Evolutionary conservation across 306 rosid genomes (phyloP).

Genomic region (Pyrus bretschneideri): DNA sequence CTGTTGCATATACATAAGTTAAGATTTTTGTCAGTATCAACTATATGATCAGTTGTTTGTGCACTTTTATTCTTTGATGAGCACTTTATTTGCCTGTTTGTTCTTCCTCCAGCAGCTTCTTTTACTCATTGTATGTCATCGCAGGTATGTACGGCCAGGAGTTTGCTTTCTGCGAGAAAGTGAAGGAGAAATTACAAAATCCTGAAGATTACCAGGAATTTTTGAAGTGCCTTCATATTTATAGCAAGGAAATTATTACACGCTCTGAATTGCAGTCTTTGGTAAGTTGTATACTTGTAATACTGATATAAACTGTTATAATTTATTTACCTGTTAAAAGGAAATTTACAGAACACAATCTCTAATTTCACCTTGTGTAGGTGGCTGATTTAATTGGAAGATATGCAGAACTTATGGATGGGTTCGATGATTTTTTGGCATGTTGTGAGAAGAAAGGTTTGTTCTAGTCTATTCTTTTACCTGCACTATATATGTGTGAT

Average conservation of each 20-base stretch:
- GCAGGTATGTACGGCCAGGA: slow-evolving; percentile 72
- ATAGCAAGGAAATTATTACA: slow-evolving; percentile 90
- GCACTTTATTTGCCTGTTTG: background rate
- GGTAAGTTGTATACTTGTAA: slow-evolving; percentile 39
- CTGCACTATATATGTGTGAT: slow-evolving; percentile 17
- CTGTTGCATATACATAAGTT: too few relatives aligned
- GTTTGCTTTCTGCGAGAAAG: slow-evolving; percentile 78
- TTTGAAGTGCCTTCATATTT: slow-evolving; percentile 92
- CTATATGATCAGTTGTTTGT: background rate
- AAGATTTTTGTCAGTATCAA: too few relatives aligned
- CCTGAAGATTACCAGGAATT: slow-evolving; percentile 88
- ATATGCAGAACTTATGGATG: slow-evolving; percentile 79
- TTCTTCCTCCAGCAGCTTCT: background rate
- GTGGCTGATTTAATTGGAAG: slow-evolving; percentile 85
- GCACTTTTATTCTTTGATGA: background rate
- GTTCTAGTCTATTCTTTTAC: slow-evolving; percentile 20
- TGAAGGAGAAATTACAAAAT: slow-evolving; percentile 79
- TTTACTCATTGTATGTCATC: slow-evolving; percentile 13
- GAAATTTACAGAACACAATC: slow-evolving; percentile 9
- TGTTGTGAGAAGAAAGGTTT: slow-evolving; percentile 91
- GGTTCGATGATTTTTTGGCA: slow-evolving; percentile 79
- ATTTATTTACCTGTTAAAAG: background rate
- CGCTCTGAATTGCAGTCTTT: slow-evolving; percentile 73
- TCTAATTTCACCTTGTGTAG: slow-evolving; percentile 36
- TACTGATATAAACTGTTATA: background rate